Percentiles rank a stretch among this genome's conserved stretches.
These are phyloP conservation scores for Leccinum imitatum DNA, from an alignment of 768 basidiomycete species.

Conservation along the genomic window DNA sequence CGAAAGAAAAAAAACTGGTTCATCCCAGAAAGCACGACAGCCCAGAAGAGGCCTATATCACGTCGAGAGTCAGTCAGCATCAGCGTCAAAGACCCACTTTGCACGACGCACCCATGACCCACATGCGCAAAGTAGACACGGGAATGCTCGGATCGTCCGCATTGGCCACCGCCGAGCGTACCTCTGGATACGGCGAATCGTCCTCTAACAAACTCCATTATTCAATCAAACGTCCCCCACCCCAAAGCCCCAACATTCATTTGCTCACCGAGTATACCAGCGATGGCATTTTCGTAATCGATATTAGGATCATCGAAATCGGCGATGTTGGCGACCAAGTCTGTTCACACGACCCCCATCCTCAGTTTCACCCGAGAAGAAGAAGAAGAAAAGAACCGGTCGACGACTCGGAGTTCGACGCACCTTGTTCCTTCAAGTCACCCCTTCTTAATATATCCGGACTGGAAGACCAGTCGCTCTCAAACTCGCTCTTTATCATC, in stretches of 20 bases:
- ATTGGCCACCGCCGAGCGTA: conserved; percentile 73
- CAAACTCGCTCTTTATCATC: conserved; percentile 16
- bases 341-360: neutral
- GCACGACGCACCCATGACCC: conserved; percentile 46
- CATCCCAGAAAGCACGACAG: conserved; percentile 66
- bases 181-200: conserved; percentile 85
- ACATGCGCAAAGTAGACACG: conserved; percentile 55
- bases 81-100: no score
- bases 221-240: neutral
- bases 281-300: conserved; percentile 22
- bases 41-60: conserved; percentile 40
- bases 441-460: conserved; percentile 18
- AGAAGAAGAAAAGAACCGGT: neutral
- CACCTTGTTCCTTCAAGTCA: conserved; percentile 4
- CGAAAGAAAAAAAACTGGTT: conserved; percentile 81
- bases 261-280: conserved; percentile 20
- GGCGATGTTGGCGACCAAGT: neutral
- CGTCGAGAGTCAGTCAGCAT: neutral
- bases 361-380: neutral
- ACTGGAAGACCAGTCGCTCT: neutral
- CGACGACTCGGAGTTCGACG: neutral
- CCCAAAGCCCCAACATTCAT: neutral
- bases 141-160: conserved; percentile 70
- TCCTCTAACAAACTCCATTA: conserved; percentile 40
- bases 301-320: conserved; percentile 40